These are phyloP conservation scores for Vickermania spadyakhi DNA, from an alignment of 208 protist species.

Conservation along the genomic window DNA sequence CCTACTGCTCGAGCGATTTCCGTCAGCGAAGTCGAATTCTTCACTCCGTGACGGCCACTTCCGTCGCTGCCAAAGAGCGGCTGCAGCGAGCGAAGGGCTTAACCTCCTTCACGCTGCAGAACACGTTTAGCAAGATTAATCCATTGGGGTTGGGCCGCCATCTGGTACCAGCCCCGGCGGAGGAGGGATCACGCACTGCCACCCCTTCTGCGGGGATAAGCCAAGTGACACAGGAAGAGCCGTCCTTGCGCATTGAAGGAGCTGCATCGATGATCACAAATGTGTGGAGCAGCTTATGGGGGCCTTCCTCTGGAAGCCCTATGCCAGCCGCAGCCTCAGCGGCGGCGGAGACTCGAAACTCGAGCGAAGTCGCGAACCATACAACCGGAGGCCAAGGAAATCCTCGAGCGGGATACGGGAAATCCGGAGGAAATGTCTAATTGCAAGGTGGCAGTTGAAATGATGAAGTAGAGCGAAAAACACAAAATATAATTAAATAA, in stretches of 20 bases:
- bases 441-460: too few species aligned
- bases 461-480: too few species aligned
- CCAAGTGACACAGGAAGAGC: too few species aligned
- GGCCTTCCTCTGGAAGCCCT: too few species aligned
- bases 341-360: not conserved
- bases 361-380: too few species aligned
- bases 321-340: not conserved
- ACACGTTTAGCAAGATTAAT: not conserved
- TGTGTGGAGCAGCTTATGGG: not conserved
- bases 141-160: not conserved
- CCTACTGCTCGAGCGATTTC: too few species aligned
- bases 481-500: too few species aligned
- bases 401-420: too few species aligned
- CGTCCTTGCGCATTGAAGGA: not conserved
- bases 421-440: too few species aligned
- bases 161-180: not conserved
- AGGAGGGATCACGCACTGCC: not conserved
- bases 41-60: not conserved
- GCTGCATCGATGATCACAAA: not conserved
- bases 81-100: not conserved
- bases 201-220: not conserved
- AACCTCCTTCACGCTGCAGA: not conserved
- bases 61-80: not conserved
- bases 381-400: too few species aligned
- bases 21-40: not conserved